Conservation (phyloP, 2,329 filamentous ascomycete species). For the Verticillium zaregamsianum region DNA sequence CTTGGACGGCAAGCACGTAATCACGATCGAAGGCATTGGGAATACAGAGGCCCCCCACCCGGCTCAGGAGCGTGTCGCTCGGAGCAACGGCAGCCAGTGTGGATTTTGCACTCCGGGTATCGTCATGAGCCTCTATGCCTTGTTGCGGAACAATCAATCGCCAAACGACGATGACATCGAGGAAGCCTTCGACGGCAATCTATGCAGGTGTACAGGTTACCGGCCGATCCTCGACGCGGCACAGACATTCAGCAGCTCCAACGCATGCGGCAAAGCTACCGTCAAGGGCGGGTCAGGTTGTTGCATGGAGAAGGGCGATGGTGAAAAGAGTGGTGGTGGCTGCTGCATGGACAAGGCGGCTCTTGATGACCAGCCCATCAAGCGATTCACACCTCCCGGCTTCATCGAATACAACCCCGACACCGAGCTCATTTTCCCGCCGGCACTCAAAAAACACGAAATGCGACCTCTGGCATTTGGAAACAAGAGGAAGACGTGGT, state of each 20-base stretch:
- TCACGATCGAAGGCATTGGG: conserved; percentile 95
- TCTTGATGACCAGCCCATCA: conserved; percentile 49
- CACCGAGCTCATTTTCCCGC: conserved; percentile 93
- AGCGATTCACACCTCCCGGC: conserved; percentile 76
- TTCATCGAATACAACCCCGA: conserved; percentile 94
- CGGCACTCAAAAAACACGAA: conserved; percentile 75
- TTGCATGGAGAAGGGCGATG: conserved; percentile 63
- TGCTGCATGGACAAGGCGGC: conserved; percentile 66
- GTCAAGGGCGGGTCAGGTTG: conserved; percentile 54
- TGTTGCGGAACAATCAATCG: conserved; percentile 76
- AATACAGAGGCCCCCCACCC: conserved; percentile 84
- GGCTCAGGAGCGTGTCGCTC: conserved; percentile 84
- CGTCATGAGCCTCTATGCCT: conserved; percentile 94
- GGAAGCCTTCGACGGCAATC: conserved; percentile 94
- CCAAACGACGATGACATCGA: conserved; percentile 83
- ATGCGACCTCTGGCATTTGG: conserved; percentile 82
- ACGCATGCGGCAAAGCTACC: conserved; percentile 44
- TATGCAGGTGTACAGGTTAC: conserved; percentile 95
- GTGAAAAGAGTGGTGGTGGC: conserved; percentile 33
- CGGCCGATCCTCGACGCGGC: conserved; percentile 90
- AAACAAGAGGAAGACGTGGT: conserved; percentile 94
- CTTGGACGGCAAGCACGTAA: conserved; percentile 95
- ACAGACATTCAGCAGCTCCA: conserved; percentile 71
- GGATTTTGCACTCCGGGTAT: conserved; percentile 97
- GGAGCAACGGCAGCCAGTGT: conserved; percentile 87